Evolutionary conservation across 495 filamentous ascomycete species (phyloP), one percentile per base, ranked within the genome.

Genomic region (Cladorrhinum samala): DNA sequence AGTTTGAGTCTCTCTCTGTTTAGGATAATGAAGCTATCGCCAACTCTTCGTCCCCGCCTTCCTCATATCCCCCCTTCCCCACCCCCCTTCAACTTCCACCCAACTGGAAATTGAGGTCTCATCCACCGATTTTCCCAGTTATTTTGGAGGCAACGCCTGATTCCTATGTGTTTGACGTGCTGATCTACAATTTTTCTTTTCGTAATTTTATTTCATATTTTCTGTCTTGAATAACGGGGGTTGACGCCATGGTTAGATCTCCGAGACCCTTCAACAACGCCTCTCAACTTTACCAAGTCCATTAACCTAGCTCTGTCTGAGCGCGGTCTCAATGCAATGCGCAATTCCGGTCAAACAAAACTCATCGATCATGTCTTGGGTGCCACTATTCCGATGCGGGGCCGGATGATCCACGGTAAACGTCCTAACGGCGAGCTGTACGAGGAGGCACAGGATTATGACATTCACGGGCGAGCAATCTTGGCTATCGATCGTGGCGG

Each of bases 291-390:
- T 68, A 94, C 91, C 40, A 95, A 88, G 68, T 97, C 94, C 13
- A 99, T 99, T 75, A 99, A 97, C 62, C 75, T 99, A 17, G 91
- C 93, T 16, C 71, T 99, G 9, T 96, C 93, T 0, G 89, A 96
- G 67, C 84, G 93, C 27, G 93, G 93, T n/a, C 87, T 96, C 63
- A 89, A 88, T 61, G 84, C 92, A 27, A 84, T 97, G 72, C 77
- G 79, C 20, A 70, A 86, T 54, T 81, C 88, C 1, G 70, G 79
- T 40, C 77, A 79, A 16, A 64, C 77, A 5, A 77, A 79, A 9
- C 77, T 96, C 21, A 75, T 94, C 45, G 77, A 90, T 1, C 77
- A 84, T 61, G 79, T 97, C 19, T 74, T 92, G 40, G 68, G 67
- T 14, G 80, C 86, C 43, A 88, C 92, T 0, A 89, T 96, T 50